phyloP scores from a whole-genome alignment of 177 flowering plant species.

The Vitis hybrid region DNA sequence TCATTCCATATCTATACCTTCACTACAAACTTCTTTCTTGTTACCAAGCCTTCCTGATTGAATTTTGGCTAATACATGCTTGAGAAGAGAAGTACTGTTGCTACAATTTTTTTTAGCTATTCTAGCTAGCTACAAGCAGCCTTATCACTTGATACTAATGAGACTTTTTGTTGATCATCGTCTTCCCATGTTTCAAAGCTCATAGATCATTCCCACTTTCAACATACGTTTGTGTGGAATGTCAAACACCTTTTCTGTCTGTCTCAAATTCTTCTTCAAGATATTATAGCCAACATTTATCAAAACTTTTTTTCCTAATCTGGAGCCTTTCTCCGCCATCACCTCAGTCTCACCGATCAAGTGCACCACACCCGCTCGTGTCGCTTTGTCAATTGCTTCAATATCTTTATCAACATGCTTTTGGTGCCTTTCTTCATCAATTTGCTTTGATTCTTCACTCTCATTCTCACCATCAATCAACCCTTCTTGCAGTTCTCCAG shows the following conservation, averaged over 20 bases:
- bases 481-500: not conserved
- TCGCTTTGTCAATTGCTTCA: conserved; percentile 28
- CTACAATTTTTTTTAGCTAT: too few species aligned
- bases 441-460: not conserved
- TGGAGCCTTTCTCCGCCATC: conserved; percentile 37
- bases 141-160: too few species aligned
- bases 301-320: conserved; percentile 32
- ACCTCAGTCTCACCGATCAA: conserved; percentile 51
- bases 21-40: too few species aligned
- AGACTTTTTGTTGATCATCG: too few species aligned
- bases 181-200: too few species aligned
- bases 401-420: conserved; percentile 26
- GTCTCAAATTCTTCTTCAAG: conserved; percentile 45
- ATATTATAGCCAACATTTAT: conserved; percentile 44
- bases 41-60: too few species aligned
- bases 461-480: not conserved
- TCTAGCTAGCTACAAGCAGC: too few species aligned
- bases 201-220: too few species aligned
- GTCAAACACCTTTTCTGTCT: conserved; percentile 13
- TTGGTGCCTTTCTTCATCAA: not conserved
- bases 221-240: too few species aligned
- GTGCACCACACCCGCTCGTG: conserved; percentile 38
- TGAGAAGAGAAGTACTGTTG: too few species aligned
- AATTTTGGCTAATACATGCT: too few species aligned
- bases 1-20: too few species aligned